These are phyloP conservation scores for Puccinia hordei DNA, from an alignment of 1,284 basidiomycete species.

Conservation along the genomic window DNA sequence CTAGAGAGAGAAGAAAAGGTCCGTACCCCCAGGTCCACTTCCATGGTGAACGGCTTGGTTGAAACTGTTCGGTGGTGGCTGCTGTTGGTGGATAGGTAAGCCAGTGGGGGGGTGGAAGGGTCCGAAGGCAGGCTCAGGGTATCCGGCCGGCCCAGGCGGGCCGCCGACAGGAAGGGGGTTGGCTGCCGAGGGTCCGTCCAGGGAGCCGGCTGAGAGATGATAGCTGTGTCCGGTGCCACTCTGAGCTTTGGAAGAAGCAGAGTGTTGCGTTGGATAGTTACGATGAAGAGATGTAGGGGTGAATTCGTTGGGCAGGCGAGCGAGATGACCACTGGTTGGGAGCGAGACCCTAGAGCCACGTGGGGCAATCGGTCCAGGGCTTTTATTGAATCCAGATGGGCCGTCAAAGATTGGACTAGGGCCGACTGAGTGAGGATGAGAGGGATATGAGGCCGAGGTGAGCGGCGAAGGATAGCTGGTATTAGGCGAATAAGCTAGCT, in stretches of 20 bases:
- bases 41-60: conserved; percentile 20
- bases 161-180: not conserved
- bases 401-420: conserved; percentile 6
- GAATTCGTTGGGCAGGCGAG: conserved; percentile 16
- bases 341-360: conserved; percentile 4
- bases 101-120: not conserved
- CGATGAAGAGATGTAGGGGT: not conserved
- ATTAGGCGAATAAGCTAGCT: conserved; percentile 35
- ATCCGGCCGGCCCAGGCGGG: not conserved
- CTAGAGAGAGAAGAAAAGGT: not conserved
- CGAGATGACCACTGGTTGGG: conserved; percentile 14
- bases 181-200: not conserved
- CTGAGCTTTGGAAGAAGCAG: not conserved
- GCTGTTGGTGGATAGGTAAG: not conserved
- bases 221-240: not conserved
- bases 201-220: not conserved
- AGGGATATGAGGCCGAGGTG: not conserved
- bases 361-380: conserved; percentile 46
- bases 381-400: conserved; percentile 31
- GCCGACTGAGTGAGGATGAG: conserved; percentile 1
- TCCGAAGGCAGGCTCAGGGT: not conserved
- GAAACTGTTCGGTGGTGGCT: not conserved
- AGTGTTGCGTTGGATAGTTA: conserved; percentile 1
- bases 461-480: conserved; percentile 17
- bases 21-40: conserved; percentile 6